Evolutionary conservation across 2,329 filamentous ascomycete genomes (phyloP), one percentile per base, ranked within the genome.

Genomic region (Claviceps sp.): DNA sequence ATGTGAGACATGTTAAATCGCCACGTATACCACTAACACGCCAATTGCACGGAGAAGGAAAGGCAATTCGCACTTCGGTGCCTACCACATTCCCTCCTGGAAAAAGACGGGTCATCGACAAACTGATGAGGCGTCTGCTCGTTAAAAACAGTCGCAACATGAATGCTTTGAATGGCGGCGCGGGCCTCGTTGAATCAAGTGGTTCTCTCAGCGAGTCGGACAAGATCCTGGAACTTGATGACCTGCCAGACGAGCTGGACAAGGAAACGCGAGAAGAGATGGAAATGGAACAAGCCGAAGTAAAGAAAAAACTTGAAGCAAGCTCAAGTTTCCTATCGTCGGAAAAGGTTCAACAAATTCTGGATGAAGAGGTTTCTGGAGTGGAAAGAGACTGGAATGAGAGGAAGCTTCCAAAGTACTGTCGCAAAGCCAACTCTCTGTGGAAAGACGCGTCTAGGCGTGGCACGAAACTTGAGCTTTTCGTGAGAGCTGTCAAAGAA

Each of bases 201-300:
- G 54, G 54, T 7, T 49, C 58, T 8, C 55, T 55, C 2, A 55
- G 63, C 14, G 55, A 59, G 37, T 61, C 57, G 6, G 64, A 71
- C 47, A 64, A 74, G 8, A 72, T 73, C 3, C 70, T 75, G 34
- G 78, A 75, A 55, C 50, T 65, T 5, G 57, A 57, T n/a, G 62
- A 65, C 41, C 44, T 67, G 3, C 56, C 62, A 6, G 62, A 65
- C 4, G 59, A 60, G 2, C 52, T 60, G 3, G 82, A 86, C 58
- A 70, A 75, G 11, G 73, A 78, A 38, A 83, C 78, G 0, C 76
- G 74, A 70, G 67, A 66, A 44, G 83, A 86, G 59, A 83, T 86
- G 9, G 73, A 82, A 46, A 65, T 68, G 42, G 66, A 70, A 50
- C 37, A 55, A 38, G 37, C 51, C 22, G 11, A 59, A 58, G 22